Evolutionary conservation across 192 early-diverging fungal genomes (phyloP), one percentile per base, ranked within the genome.

Genomic region (Paraglomus brasilianum): DNA sequence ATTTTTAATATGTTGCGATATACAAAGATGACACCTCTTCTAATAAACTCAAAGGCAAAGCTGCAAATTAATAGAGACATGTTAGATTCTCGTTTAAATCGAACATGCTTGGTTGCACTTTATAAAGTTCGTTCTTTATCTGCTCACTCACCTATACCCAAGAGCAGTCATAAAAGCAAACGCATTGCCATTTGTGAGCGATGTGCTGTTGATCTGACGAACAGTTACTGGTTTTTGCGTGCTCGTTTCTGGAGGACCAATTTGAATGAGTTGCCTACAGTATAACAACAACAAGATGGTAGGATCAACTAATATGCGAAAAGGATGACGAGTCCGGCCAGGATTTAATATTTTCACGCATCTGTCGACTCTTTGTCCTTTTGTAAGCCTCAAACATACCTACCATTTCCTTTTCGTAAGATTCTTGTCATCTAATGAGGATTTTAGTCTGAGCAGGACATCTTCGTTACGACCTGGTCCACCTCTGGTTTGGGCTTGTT

Each of bases 391-490:
- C 21, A 38, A 36, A 53, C 4, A 11, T 47, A 52, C 19, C 22
- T 66, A 78, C 77, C 72, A 84, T 74, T 78, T 73, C 72, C 72
- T 73, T 64, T 59, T 51, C 21, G 42, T 78, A 50, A 69, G 71
- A 46, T 60, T 77, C 63, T 66, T 79, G 57, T 77, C 67, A 47
- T 69, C 77, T 77, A 76, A 80, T 72, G 44, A 80, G 65, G 83
- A 81, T 38, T 78, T 73, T 49, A 92, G 74, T 44, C 88, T 79
- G 41, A 92, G 75, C 22, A 87, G 75, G 42, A 89, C 81, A 80
- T 94, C 91, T 42, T 92, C 88, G 60, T 90, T 87, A 43, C 92
- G 79, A 36, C 77, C 73, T 49, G 88, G 88, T 55, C 92, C 92
- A 44, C 81, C 71, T 0, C 87, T 83, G 39, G 90, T 92, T 66